phyloP scores from a whole-genome alignment of 495 filamentous ascomycete species.

The Beverwykella pulmonaria region DNA sequence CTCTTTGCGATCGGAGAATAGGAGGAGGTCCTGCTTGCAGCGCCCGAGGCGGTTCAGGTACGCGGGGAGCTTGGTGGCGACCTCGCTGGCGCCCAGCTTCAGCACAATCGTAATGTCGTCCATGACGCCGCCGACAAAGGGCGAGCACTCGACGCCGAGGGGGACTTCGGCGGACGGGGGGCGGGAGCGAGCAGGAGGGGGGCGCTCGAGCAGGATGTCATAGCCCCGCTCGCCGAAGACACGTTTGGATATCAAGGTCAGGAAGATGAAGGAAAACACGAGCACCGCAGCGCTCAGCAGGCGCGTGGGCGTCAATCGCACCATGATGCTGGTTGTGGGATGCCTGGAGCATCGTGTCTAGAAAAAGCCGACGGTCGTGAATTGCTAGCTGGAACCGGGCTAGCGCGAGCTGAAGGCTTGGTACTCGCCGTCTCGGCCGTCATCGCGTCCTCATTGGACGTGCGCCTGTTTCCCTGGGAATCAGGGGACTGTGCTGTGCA shows the following conservation, averaged over 20 bases:
- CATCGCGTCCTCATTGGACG: background rate
- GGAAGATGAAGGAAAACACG: constrained; percentile 1
- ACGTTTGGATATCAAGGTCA: background rate
- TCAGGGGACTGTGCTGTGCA: background rate
- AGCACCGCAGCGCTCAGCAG: constrained; percentile 18
- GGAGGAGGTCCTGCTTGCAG: constrained; percentile 56
- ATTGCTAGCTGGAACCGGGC: background rate
- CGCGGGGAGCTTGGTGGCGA: constrained; percentile 56
- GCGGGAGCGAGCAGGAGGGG: constrained; percentile 12
- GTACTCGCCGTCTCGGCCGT: background rate
- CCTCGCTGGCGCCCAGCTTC: constrained; percentile 61
- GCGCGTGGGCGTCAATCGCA: constrained; percentile 26
- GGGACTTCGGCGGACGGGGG: constrained; percentile 5
- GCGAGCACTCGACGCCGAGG: constrained; percentile 29
- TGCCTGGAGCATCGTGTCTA: background rate
- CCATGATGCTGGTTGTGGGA: constrained; percentile 11
- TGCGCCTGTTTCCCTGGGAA: background rate
- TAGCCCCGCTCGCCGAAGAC: constrained; percentile 22
- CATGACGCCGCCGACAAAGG: constrained; percentile 23
- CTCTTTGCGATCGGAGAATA: constrained; percentile 63
- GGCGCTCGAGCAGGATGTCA: constrained; percentile 16
- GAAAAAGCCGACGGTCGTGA: background rate
- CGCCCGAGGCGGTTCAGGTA: constrained; percentile 58
- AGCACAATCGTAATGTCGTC: constrained; percentile 48
- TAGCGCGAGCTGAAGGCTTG: background rate